Percentiles rank a stretch among this genome's conserved stretches.
phyloP scores from a whole-genome alignment of 768 basidiomycete genomes.

The Dioszegia crocea region DNA sequence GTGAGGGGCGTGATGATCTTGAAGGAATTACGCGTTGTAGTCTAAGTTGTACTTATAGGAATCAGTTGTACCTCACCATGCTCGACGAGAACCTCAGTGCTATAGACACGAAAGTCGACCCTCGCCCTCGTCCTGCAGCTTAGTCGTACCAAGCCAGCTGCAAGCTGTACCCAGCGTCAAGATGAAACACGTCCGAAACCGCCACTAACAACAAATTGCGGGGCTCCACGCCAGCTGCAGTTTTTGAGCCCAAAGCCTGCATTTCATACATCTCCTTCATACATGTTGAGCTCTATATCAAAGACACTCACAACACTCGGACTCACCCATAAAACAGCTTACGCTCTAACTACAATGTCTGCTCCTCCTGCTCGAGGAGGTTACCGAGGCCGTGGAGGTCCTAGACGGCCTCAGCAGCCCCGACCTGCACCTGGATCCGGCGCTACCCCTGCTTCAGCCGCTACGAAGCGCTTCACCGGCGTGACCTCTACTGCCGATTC shows the following conservation, averaged over 20 bases:
- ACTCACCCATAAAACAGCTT: neutral
- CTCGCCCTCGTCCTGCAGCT: too few relatives aligned
- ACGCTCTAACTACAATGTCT: neutral
- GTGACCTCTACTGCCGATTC: neutral
- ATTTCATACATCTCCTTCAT: neutral
- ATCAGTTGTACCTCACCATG: too few relatives aligned
- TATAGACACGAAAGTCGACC: too few relatives aligned
- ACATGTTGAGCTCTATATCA: neutral
- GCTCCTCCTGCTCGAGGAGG: neutral
- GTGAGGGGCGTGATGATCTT: neutral
- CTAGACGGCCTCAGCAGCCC: neutral
- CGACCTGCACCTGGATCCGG: neutral
- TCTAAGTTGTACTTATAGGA: neutral
- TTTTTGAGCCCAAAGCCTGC: neutral
- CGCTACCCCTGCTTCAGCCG: neutral
- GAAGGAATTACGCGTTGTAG: too few relatives aligned
- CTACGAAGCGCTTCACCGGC: neutral
- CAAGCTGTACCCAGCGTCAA: too few relatives aligned
- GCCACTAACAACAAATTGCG: neutral
- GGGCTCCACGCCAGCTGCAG: too few relatives aligned
- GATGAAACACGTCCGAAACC: neutral
- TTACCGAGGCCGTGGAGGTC: neutral
- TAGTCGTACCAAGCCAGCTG: too few relatives aligned
- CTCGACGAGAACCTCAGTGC: too few relatives aligned
- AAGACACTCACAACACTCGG: neutral